phyloP scores from a whole-genome alignment of 2,329 filamentous ascomycete species.

The Colletotrichum sp. region DNA sequence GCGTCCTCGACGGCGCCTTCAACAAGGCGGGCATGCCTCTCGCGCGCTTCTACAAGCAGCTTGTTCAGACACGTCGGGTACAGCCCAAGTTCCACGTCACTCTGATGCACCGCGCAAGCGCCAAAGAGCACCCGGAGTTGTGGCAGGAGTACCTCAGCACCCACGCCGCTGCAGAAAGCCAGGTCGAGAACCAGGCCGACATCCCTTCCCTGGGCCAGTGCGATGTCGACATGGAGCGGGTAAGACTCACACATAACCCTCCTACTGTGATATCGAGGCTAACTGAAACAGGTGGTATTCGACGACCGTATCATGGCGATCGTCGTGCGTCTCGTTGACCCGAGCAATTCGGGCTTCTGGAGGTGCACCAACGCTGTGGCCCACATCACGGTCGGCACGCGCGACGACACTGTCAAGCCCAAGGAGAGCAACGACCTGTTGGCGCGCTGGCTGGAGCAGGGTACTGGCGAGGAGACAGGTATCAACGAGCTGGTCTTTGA shows the following conservation, averaged over 20 bases:
- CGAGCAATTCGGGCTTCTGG: conserved; percentile 55
- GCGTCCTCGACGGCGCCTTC: conserved; percentile 75
- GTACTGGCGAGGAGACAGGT: conserved; percentile 45
- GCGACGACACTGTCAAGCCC: conserved; percentile 77
- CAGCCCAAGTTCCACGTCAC: conserved; percentile 94
- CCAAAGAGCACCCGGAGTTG: conserved; percentile 66
- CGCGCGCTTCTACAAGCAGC: conserved; percentile 74
- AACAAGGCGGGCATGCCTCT: conserved; percentile 43
- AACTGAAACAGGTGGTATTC: conserved; percentile 69
- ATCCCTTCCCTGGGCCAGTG: conserved; percentile 62
- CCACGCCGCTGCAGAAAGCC: conserved; percentile 47
- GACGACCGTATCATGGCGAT: conserved; percentile 90
- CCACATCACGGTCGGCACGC: conserved; percentile 91
- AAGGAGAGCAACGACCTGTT: conserved; percentile 93
- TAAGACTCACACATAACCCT: conserved; percentile 29
- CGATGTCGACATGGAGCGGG: conserved; percentile 67
- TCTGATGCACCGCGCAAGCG: conserved; percentile 78
- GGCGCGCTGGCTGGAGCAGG: conserved; percentile 71
- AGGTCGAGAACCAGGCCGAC: conserved; percentile 32
- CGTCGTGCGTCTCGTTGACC: conserved; percentile 74
- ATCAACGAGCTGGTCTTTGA: conserved; percentile 57
- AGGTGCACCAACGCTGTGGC: conserved; percentile 78
- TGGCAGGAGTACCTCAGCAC: conserved; percentile 78
- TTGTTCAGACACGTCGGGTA: conserved; percentile 76
- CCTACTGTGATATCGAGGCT: not conserved